These are phyloP conservation scores for Suhomyces emberorum DNA, from an alignment of 805 yeast genomes.

Conservation along the genomic window DNA sequence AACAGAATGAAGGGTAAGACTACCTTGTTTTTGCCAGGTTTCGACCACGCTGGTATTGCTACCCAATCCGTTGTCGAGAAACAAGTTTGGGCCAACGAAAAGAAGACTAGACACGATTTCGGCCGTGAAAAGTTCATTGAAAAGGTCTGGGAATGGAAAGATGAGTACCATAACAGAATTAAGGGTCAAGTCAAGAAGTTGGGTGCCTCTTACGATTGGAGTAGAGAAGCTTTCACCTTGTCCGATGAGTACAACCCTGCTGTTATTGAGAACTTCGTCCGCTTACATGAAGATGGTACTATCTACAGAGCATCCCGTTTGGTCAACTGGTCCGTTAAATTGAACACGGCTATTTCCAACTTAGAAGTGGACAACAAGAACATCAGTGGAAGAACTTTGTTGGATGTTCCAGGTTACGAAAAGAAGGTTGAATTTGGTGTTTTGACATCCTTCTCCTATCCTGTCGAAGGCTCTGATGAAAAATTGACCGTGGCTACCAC, in stretches of 20 bases:
- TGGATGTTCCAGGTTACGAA: constrained; percentile 87
- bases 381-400: constrained; percentile 72
- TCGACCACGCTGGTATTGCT: constrained; percentile 99
- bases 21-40: constrained; percentile 89
- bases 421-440: constrained; percentile 94
- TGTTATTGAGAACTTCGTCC: constrained; percentile 87
- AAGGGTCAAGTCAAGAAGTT: constrained; percentile 77
- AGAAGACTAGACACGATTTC: constrained; percentile 88
- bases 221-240: constrained; percentile 89
- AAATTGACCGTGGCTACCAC: constrained; percentile 92
- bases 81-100: constrained; percentile 83
- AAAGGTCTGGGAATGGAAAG: constrained; percentile 98
- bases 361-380: constrained; percentile 94
- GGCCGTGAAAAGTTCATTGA: constrained; percentile 88
- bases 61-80: constrained; percentile 98
- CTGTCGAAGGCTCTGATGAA: constrained; percentile 82
- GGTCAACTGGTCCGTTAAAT: constrained; percentile 93
- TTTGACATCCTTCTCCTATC: constrained; percentile 91
- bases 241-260: constrained; percentile 74
- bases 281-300: constrained; percentile 89
- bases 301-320: constrained; percentile 91
- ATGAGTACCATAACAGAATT: constrained; percentile 83
- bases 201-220: constrained; percentile 98
- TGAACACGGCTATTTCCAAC: constrained; percentile 94
- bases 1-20: constrained; percentile 98